Conservation (phyloP, 805 yeast genomes). For the Starmerella sp. region DNA sequence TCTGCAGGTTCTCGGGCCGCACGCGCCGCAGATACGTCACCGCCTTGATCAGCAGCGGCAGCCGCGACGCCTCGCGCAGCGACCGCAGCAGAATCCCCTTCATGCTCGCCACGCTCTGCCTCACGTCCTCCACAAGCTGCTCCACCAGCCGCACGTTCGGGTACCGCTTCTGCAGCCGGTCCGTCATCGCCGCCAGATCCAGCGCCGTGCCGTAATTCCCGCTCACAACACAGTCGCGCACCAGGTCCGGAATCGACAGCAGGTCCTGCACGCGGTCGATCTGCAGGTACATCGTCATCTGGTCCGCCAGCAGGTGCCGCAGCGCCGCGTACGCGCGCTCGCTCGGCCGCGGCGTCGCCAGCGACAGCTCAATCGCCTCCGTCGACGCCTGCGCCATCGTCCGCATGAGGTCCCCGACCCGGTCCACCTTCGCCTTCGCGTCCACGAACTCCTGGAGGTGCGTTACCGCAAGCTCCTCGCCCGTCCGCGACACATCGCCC, state of each 20-base stretch:
- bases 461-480: constrained; percentile 7
- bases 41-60: constrained; percentile 67
- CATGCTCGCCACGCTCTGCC: constrained; percentile 45
- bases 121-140: constrained; percentile 44
- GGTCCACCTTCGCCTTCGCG: constrained; percentile 13
- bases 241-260: constrained; percentile 71
- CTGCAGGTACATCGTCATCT: constrained; percentile 35
- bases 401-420: constrained; percentile 4
- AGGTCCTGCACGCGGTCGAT: constrained; percentile 66
- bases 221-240: constrained; percentile 69
- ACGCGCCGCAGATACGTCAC: constrained; percentile 64
- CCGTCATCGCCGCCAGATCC: constrained; percentile 65
- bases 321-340: constrained; percentile 16
- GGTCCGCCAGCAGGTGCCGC: constrained; percentile 30
- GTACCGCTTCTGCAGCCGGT: constrained; percentile 57
- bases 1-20: constrained; percentile 19
- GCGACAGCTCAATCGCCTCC: constrained; percentile 16
- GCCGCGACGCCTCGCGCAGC: constrained; percentile 64
- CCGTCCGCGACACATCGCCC: constrained; percentile 2
- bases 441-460: constrained; percentile 16
- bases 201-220: constrained; percentile 86
- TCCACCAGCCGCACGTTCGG: constrained; percentile 46
- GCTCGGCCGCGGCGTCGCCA: constrained; percentile 18
- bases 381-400: constrained; percentile 8
- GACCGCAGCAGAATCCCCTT: constrained; percentile 55